A percentile compares a stretch with the other conserved stretches of the same genome.
Evolutionary conservation across 768 basidiomycete genomes (phyloP).

Genomic region (Psilocybe subaeruginosa): DNA sequence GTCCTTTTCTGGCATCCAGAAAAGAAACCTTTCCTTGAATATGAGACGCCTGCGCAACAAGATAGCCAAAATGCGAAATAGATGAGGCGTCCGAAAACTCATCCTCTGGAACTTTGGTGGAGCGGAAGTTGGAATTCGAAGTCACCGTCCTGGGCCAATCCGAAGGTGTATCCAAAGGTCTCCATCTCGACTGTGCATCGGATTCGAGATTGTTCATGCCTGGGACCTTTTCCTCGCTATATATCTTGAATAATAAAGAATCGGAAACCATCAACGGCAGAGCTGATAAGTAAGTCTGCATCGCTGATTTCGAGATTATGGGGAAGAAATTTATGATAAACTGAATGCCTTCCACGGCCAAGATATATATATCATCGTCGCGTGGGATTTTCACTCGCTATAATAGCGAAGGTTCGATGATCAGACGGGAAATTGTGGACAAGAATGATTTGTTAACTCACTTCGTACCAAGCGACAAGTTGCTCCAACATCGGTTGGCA

Average conservation of each 20-base stretch:
- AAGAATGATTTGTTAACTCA: not conserved
- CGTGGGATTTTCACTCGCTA: not conserved
- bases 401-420: not conserved
- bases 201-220: not conserved
- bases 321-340: not conserved
- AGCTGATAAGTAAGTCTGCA: conserved; percentile 2
- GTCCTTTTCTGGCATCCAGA: not conserved
- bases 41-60: not conserved
- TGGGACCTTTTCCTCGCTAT: not conserved
- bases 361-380: not conserved
- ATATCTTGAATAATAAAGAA: not conserved
- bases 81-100: not conserved
- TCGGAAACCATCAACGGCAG: conserved; percentile 1
- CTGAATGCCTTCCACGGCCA: not conserved
- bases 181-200: not conserved
- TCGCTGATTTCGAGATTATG: not conserved
- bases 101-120: not conserved
- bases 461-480: not conserved
- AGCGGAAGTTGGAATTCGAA: not conserved
- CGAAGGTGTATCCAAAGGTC: not conserved
- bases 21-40: not conserved
- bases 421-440: not conserved
- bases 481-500: not conserved
- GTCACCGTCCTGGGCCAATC: not conserved
- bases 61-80: not conserved